Conservation (phyloP, 1,284 basidiomycete genomes). For the Cutaneotrichosporon spelunceum region DNA sequence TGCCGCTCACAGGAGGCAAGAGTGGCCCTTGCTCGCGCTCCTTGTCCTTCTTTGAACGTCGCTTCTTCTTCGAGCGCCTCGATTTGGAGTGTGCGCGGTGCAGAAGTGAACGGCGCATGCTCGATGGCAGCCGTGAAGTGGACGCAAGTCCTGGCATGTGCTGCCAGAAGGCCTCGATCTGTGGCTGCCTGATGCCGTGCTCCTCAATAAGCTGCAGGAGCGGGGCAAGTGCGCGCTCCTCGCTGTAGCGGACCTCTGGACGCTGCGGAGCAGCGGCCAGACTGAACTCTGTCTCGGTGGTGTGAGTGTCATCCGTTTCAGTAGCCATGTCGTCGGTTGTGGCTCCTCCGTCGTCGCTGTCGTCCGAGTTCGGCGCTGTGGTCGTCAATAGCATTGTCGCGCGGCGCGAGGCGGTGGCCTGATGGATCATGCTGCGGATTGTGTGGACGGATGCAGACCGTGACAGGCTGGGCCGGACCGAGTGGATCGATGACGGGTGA, state of each 20-base stretch:
- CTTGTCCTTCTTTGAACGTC: neutral
- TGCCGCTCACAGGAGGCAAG: neutral
- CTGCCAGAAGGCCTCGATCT: slow-evolving; percentile 1
- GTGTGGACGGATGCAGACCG: neutral
- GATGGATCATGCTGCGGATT: slow-evolving; percentile 4
- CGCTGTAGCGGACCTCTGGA: neutral
- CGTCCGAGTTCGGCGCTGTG: neutral
- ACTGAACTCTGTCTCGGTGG: neutral
- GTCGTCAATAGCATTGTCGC: neutral
- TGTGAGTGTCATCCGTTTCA: neutral
- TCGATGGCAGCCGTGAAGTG: neutral
- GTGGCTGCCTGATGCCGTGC: neutral
- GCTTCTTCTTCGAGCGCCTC: neutral
- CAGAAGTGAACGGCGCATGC: neutral
- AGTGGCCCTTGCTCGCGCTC: neutral
- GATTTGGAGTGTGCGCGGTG: neutral
- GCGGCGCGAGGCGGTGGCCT: neutral
- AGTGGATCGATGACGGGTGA: neutral
- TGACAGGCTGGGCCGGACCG: neutral
- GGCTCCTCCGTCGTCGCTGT: neutral
- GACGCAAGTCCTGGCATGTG: neutral
- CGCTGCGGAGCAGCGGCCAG: neutral
- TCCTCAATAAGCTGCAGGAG: slow-evolving; percentile 1
- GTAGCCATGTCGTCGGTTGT: neutral
- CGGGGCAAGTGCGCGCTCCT: slow-evolving; percentile 1